Percentiles rank a stretch among this genome's conserved stretches.
Evolutionary conservation across 371 early-diverging fungal species (phyloP).

Genomic region (Lichtheimia ornata): DNA sequence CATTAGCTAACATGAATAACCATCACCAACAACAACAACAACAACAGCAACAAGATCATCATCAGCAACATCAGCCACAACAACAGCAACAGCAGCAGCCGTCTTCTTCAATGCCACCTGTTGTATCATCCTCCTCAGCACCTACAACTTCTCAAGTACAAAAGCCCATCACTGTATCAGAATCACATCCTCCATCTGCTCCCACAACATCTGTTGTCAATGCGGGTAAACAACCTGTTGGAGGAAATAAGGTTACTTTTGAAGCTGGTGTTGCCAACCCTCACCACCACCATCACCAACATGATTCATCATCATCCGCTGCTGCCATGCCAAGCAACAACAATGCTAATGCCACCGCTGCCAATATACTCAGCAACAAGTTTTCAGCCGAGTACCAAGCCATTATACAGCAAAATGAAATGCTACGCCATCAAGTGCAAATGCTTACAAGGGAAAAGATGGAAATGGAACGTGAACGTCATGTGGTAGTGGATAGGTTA

Average conservation of each 20-base stretch:
- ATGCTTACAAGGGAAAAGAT: constrained; percentile 3
- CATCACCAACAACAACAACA: not conserved
- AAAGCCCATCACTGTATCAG: not conserved
- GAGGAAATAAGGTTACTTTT: too few species aligned
- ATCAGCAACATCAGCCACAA: not conserved
- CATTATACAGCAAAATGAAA: constrained; percentile 1
- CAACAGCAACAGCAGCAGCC: not conserved
- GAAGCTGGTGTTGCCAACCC: too few species aligned
- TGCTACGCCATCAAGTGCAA: not conserved
- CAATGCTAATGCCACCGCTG: too few species aligned
- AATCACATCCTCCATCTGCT: too few species aligned
- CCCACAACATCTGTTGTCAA: too few species aligned
- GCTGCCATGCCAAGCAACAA: too few species aligned
- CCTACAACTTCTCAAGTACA: not conserved
- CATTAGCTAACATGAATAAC: not conserved
- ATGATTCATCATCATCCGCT: too few species aligned
- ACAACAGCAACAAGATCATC: not conserved
- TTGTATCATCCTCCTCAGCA: not conserved
- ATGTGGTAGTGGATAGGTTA: constrained; percentile 3
- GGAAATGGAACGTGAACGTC: constrained; percentile 1
- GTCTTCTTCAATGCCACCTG: not conserved
- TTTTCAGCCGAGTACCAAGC: constrained; percentile 5
- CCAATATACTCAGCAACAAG: too few species aligned
- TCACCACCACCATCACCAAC: too few species aligned
- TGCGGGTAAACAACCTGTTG: too few species aligned